Evolutionary conservation across 176 grass and related monocot genomes (phyloP).

Genomic region (Oryza rufipogon): DNA sequence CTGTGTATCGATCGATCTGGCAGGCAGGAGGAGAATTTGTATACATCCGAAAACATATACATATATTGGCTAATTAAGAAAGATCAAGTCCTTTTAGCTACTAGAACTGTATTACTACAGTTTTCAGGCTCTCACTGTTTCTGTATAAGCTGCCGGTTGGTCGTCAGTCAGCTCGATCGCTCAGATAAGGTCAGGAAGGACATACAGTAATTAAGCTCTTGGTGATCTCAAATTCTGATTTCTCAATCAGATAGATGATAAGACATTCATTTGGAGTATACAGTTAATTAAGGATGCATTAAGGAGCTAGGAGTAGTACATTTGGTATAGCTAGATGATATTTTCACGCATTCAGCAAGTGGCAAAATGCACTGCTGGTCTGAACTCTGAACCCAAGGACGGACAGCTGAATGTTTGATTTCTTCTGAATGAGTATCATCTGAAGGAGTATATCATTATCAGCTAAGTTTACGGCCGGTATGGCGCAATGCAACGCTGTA

Average conservation of each 20-base stretch:
- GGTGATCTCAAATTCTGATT: too few species aligned
- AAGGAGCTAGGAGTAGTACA: too few species aligned
- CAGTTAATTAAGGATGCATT: too few species aligned
- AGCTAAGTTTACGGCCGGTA: background rate
- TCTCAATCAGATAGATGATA: too few species aligned
- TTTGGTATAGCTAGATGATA: background rate
- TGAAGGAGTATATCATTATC: background rate
- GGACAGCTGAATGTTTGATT: background rate
- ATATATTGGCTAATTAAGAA: background rate
- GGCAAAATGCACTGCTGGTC: background rate
- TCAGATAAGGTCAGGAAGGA: background rate
- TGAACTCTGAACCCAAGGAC: background rate
- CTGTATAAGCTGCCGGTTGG: background rate
- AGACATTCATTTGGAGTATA: too few species aligned
- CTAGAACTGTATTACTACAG: background rate
- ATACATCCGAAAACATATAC: background rate
- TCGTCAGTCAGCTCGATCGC: background rate
- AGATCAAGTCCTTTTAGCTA: background rate
- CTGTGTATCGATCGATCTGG: background rate
- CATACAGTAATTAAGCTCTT: background rate
- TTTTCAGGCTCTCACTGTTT: background rate
- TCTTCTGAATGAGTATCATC: background rate
- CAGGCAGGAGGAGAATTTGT: background rate
- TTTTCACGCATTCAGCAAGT: background rate
- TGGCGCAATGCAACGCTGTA: background rate